Percentiles rank a stretch among this genome's conserved stretches.
These are phyloP conservation scores for Aspergillus olivimuriae DNA, from an alignment of 495 filamentous ascomycete species.

Conservation along the genomic window DNA sequence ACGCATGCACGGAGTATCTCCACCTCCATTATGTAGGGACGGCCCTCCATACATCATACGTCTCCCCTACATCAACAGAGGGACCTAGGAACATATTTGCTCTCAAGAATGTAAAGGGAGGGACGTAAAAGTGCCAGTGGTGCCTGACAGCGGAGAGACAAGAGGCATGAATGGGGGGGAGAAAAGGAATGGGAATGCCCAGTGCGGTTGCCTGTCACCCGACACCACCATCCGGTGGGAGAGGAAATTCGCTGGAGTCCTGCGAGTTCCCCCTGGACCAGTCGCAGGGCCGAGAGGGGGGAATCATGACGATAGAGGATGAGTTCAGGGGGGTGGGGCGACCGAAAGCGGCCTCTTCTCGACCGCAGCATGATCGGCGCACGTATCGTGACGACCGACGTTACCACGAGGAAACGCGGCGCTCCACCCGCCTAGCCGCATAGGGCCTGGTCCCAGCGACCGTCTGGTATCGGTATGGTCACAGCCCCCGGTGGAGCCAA, in stretches of 20 bases:
- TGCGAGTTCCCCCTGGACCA: neutral
- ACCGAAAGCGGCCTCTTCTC: slow-evolving; percentile 11
- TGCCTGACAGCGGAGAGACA: too few relatives aligned
- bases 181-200: too few relatives aligned
- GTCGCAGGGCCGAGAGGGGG: neutral
- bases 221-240: too few relatives aligned
- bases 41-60: too few relatives aligned
- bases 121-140: too few relatives aligned
- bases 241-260: neutral
- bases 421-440: neutral
- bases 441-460: neutral
- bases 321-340: slow-evolving; percentile 19
- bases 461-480: slow-evolving; percentile 9
- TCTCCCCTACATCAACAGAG: too few relatives aligned
- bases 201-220: too few relatives aligned
- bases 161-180: too few relatives aligned
- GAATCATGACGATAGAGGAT: slow-evolving; percentile 1
- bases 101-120: too few relatives aligned
- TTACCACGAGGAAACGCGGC: slow-evolving; percentile 19
- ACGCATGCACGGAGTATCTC: too few relatives aligned
- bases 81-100: too few relatives aligned
- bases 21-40: too few relatives aligned
- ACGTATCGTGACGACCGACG: slow-evolving; percentile 13
- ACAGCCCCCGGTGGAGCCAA: slow-evolving; percentile 1
- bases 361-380: slow-evolving; percentile 4